Base-by-base conservation (phyloP, 768 basidiomycete species). In the Dendrothele bispora region DNA sequence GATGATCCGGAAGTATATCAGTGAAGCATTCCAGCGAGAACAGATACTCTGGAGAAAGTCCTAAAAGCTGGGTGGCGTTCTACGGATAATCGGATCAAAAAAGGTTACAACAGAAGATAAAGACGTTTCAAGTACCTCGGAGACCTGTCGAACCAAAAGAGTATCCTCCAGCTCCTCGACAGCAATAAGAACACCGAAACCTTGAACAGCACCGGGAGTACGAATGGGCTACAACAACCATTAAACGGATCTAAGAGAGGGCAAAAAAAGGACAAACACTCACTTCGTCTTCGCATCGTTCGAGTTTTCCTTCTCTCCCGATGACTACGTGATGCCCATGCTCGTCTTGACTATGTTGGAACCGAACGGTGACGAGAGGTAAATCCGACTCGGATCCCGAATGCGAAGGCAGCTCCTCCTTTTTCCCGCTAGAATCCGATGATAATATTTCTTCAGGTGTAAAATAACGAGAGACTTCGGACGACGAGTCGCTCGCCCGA, bases 191-290 rank as follows among this genome's bases (percentile, higher is more conserved):
- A 91, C 84, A n/a, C 89, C 90, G 57, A 86, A 93, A 0, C 81
- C 83, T 68, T 93, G 91, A 2, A 91, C 78, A 2, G 89, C 83
- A 3, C 90, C 90, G 11, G 89, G 91, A 0, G 84, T 82, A 1
- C 83, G 80, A 39, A 93, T 93, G 0, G 90, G 91, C 84, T 87
- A 45, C 6, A 36, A 29, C 37, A 25, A 8, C 18, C 22, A n/a
- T 27, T 10, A 46, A 37, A 40, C 39, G 14, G 34, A 44, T 27
- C n/a, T 17, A 14, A 28, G 48, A 18, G 12, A 7, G 32, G 38
- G 26, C 14, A 54, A 56, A 51, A 26, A 28, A 21, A 15, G 3
- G 15, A 34, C 22, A 27, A 15, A 29, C 7, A 42, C 51, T 39
- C 39, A 82, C 86, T 76, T 91, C 88, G 58, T 91, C 89, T 61